Percentiles rank a stretch among this genome's conserved stretches.
phyloP scores from a whole-genome alignment of 768 basidiomycete genomes.

The Grammothele lineata region DNA sequence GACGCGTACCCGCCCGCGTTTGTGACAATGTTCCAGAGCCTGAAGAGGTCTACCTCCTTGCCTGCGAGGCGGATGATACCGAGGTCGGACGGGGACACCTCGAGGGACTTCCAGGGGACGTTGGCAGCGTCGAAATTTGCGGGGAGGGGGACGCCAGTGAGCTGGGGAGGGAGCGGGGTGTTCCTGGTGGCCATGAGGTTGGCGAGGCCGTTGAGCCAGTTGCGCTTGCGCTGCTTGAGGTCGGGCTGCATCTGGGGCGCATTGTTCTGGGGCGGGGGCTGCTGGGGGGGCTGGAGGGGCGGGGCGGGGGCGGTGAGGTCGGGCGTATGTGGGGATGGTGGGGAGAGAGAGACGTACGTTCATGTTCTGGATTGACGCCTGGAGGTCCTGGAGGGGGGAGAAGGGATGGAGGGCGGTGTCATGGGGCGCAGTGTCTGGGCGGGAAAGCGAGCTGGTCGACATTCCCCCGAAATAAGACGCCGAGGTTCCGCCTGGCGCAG shows the following conservation, averaged over 20 bases:
- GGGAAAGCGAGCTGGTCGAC: conserved; percentile 20
- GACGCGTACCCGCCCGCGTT: conserved; percentile 57
- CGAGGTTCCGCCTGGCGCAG: conserved; percentile 49
- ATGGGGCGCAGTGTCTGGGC: conserved; percentile 23
- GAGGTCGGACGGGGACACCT: conserved; percentile 49
- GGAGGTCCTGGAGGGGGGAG: conserved; percentile 30
- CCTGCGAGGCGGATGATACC: conserved; percentile 69
- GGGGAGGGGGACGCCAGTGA: conserved; percentile 57
- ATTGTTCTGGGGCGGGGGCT: background rate
- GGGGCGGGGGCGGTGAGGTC: conserved; percentile 27
- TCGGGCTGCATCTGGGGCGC: conserved; percentile 22
- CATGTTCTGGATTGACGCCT: conserved; percentile 41
- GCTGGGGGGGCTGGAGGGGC: conserved; percentile 32
- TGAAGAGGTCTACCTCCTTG: conserved; percentile 74
- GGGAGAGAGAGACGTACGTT: conserved; percentile 20
- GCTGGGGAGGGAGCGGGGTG: conserved; percentile 68
- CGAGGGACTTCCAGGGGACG: conserved; percentile 64
- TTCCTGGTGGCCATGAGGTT: conserved; percentile 52
- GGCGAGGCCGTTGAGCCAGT: conserved; percentile 59
- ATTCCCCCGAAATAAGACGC: conserved; percentile 65
- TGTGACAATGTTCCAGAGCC: conserved; percentile 59
- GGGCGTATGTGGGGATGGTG: conserved; percentile 8
- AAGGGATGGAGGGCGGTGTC: conserved; percentile 17
- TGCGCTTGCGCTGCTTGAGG: conserved; percentile 51
- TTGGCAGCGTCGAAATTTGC: conserved; percentile 57